Evolutionary conservation across 768 basidiomycete genomes (phyloP).

Genomic region (Lentinus tigrinus): DNA sequence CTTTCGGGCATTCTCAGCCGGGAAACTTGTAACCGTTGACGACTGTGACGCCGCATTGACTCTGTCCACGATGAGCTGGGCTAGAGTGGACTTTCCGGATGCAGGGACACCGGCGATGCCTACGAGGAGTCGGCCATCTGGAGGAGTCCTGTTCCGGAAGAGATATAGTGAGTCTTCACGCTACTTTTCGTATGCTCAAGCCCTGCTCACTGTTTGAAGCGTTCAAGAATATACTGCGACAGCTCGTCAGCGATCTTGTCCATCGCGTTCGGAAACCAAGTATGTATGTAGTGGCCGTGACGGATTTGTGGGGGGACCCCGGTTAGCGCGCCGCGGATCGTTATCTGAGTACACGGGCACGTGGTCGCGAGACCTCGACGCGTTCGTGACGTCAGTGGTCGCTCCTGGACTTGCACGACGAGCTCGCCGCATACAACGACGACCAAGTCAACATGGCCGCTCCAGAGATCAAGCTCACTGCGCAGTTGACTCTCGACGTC

Average conservation of each 20-base stretch:
- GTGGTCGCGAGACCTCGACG: slow-evolving; percentile 11
- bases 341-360: slow-evolving; percentile 7
- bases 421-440: background rate
- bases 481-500: background rate
- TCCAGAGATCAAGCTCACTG: background rate
- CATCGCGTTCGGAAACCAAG: slow-evolving; percentile 37
- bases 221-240: slow-evolving; percentile 37
- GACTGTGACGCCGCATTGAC: slow-evolving; percentile 38
- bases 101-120: slow-evolving; percentile 82
- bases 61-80: slow-evolving; percentile 52
- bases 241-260: slow-evolving; percentile 39
- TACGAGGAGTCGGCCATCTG: slow-evolving; percentile 53
- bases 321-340: slow-evolving; percentile 3
- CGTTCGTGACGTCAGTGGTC: slow-evolving; percentile 7
- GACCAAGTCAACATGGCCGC: background rate
- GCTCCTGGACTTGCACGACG: background rate
- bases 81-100: slow-evolving; percentile 82
- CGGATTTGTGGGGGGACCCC: no score
- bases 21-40: background rate
- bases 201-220: slow-evolving; percentile 27
- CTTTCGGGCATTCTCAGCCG: background rate
- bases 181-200: background rate
- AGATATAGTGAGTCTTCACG: background rate
- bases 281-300: no score
- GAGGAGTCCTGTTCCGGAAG: slow-evolving; percentile 21